Percentiles rank a stretch among this genome's conserved stretches.
These are phyloP conservation scores for Trifolium subterraneum DNA, from an alignment of 306 rosid species.

Conservation along the genomic window DNA sequence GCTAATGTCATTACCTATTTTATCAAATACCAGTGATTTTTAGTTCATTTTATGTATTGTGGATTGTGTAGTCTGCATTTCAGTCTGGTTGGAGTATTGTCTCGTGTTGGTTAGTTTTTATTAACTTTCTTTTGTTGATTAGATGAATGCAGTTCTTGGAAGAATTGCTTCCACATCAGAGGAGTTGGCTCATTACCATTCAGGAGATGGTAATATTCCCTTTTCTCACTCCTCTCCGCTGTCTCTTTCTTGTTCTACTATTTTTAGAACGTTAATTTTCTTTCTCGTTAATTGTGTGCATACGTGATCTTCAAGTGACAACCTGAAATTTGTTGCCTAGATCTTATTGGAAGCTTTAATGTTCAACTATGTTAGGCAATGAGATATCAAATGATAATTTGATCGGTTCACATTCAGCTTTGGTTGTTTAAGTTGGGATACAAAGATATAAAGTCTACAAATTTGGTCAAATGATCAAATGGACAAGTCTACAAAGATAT, in stretches of 20 bases:
- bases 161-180: constrained; percentile 83
- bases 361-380: constrained; percentile 3
- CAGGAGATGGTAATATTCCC: constrained; percentile 78
- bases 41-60: background rate
- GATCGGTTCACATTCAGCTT: constrained; percentile 9
- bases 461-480: background rate
- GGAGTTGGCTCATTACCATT: constrained; percentile 96
- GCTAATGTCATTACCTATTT: constrained; percentile 2
- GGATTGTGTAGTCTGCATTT: background rate
- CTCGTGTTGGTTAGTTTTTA: constrained; percentile 17
- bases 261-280: background rate
- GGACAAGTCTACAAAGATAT: background rate
- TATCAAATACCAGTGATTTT: background rate
- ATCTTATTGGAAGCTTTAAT: constrained; percentile 19
- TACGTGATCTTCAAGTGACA: constrained; percentile 22
- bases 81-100: constrained; percentile 11
- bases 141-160: constrained; percentile 97
- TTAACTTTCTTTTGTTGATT: constrained; percentile 41
- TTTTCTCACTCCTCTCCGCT: background rate
- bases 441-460: background rate
- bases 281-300: constrained; percentile 5
- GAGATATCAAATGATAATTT: constrained; percentile 16
- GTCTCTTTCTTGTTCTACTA: background rate
- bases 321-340: constrained; percentile 17
- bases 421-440: constrained; percentile 26